Base-by-base conservation (phyloP, 1,284 basidiomycete species). In the Boletus semigastroideus region DNA sequence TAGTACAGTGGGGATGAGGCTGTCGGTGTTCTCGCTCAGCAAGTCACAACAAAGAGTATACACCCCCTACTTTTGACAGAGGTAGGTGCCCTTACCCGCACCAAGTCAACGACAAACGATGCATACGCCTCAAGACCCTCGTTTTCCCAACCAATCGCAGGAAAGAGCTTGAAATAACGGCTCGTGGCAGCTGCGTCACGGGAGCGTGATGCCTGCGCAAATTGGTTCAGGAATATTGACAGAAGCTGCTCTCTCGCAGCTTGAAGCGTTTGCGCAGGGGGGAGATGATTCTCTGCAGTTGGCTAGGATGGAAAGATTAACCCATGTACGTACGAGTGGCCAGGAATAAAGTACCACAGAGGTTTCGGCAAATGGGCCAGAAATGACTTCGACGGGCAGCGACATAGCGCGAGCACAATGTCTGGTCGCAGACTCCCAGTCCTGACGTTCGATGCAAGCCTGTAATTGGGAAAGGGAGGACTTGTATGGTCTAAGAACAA, bases 151-250 rank as follows among this genome's bases (percentile, higher is more conserved):
- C 94, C 93, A 46, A 99, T 92, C 1, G 87, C 86, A 2, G 97
- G 96, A 72, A 99, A 98, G 2, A 99, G 78, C 66, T 97, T 94
- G 79, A 99, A 98, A 74, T 93, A 99, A 7, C 95, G 84, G 58
- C 87, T 95, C 2, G 94, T 97, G 14, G 89, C 87, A 20, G 86
- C 86, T 44, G 93, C 89, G 71, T 95, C 93, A 41, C 88, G 81
- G 7, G 82, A 80, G 9, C 78, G 79, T 2, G 92, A 91, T 4
- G 92, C 91, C 54, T 86, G 79, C 46, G 83, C 78, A 64, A 99
- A 99, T 47, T 90, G 83, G 11, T 74, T 76, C 17, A 80, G 79
- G 70, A 98, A 98, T 34, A 90, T 84, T 7, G 78, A 71, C 13
- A 99, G 78, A 6, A 99, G 81, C 25, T 82, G 75, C 52, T 86